Evolutionary conservation across 768 basidiomycete species (phyloP).

Genomic region (Trichaptum fuscoviolaceum): DNA sequence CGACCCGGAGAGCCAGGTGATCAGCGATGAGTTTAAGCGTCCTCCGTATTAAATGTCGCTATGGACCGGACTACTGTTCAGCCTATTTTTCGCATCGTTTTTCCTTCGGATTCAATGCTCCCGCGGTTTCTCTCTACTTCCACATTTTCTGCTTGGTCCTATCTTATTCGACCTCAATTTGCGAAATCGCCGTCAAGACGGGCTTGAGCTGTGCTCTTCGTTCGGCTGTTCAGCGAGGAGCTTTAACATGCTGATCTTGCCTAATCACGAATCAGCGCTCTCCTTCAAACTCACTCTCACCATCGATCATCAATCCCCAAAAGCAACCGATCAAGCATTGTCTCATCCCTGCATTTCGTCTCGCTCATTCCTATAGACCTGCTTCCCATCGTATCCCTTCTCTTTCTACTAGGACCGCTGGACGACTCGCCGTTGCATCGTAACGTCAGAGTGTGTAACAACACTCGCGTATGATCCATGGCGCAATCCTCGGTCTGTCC

Average conservation of each 20-base stretch:
- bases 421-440: not conserved
- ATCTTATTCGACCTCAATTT: not conserved
- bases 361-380: not conserved
- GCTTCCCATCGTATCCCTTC: not conserved
- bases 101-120: not conserved
- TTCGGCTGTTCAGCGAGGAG: not conserved
- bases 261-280: not conserved
- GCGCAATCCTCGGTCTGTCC: not conserved
- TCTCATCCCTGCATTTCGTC: not conserved
- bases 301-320: not conserved
- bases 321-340: not conserved
- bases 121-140: not conserved
- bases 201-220: not conserved
- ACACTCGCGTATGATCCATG: not conserved
- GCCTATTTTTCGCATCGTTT: not conserved
- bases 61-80: not conserved
- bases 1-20: slow-evolving; percentile 56
- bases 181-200: not conserved
- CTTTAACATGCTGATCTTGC: not conserved
- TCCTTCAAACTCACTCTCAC: not conserved
- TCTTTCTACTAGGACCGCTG: not conserved
- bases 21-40: slow-evolving; percentile 59
- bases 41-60: slow-evolving; percentile 33
- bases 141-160: not conserved
- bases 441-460: not conserved